Base-by-base conservation (phyloP, 2,329 filamentous ascomycete genomes). In the Zalaria sp. region DNA sequence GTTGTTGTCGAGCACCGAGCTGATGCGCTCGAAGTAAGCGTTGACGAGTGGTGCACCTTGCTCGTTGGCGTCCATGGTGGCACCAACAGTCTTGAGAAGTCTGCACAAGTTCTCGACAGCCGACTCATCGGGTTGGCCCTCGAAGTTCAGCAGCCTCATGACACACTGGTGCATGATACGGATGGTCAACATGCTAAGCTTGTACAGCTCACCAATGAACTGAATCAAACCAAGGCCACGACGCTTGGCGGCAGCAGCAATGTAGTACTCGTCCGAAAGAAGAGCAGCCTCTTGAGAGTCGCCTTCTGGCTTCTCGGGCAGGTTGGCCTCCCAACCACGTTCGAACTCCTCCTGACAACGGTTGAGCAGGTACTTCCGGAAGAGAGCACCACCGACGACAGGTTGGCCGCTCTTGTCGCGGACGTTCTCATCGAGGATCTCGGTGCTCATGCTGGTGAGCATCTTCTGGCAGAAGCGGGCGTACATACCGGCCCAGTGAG, bases 151-250 rank as follows among this genome's bases (percentile, higher is more conserved):
- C 49, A 98, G 76, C 66, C 93, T 94, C 68, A 87, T 81, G 27
- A 98, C 87, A 74, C 91, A 98, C 65, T 95, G 86, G 69, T 98
- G 89, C 91, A 98, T 98, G 66, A 98, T 98, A 61, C 89, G 84
- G 63, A 95, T 85, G 47, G 91, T 98, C 63, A 98, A 75, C 91
- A 98, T 98, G 60, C 83, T 81, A 46, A 98, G 79, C 73, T 96
- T 98, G 77, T 93, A 98, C 37, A 98, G 77, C 67, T 98, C 91
- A 69, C 91, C 91, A 58, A 98, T 98, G 68, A 98, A 98, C 66
- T 95, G 89, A 49, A 98, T 89, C 25, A 98, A 77, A 80, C 91
- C 91, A 49, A 98, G 83, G 67, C 91, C 91, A 63, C 87, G 83
- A 66, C 91, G 81, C 73, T 98, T 98, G 57, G 88, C 88, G 44